Conservation (phyloP, 306 rosid genomes). For the Albizia julibrissin region DNA sequence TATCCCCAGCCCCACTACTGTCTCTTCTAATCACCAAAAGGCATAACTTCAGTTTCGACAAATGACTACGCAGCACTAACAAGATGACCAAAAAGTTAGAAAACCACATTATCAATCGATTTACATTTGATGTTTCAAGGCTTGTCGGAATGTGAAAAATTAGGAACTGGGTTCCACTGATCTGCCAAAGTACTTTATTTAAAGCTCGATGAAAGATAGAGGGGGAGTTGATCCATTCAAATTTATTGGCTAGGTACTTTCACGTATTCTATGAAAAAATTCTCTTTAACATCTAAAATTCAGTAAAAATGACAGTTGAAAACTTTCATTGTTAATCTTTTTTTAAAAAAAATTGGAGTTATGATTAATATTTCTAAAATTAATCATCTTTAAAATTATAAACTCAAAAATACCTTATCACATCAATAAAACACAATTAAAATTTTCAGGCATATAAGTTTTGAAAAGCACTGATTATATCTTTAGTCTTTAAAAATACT, state of each 20-base stretch:
- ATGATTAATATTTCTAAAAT: not conserved
- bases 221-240: not conserved
- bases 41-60: not conserved
- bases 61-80: not conserved
- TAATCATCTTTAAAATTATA: not conserved
- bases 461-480: not conserved
- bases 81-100: not conserved
- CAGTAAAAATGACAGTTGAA: not conserved
- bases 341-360: not conserved
- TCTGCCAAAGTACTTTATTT: not conserved
- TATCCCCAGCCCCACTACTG: not conserved
- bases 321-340: not conserved
- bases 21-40: not conserved
- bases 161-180: not conserved
- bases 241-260: not conserved
- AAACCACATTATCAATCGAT: slow-evolving; percentile 23
- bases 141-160: slow-evolving; percentile 22
- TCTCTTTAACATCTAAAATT: not conserved
- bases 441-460: not conserved
- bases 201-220: not conserved
- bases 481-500: not conserved
- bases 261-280: not conserved
- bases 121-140: slow-evolving; percentile 14
- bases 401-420: not conserved
- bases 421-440: not conserved